Conservation (phyloP, 352 stramenopile species). For the Pythium phragmitis region DNA sequence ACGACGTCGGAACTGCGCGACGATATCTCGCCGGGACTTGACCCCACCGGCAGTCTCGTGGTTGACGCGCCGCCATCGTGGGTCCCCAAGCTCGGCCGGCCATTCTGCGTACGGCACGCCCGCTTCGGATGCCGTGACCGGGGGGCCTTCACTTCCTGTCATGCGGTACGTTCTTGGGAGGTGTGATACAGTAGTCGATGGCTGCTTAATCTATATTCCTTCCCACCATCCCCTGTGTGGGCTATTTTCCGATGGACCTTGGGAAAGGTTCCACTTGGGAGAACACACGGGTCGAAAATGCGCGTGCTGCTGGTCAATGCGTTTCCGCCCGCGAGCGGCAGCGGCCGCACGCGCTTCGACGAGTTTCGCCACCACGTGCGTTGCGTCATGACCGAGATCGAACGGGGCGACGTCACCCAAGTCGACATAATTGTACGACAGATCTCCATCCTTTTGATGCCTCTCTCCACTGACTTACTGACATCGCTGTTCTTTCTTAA, state of each 20-base stretch:
- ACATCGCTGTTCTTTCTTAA: not conserved
- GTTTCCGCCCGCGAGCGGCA: constrained; percentile 44
- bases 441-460: not conserved
- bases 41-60: not conserved
- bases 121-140: constrained; percentile 13
- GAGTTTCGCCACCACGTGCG: constrained; percentile 54
- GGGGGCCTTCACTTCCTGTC: constrained; percentile 11
- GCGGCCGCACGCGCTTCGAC: constrained; percentile 42
- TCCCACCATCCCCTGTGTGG: not conserved
- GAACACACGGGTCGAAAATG: constrained; percentile 32
- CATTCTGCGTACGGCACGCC: constrained; percentile 55
- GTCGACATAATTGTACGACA: constrained; percentile 58
- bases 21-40: constrained; percentile 37
- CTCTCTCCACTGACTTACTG: not conserved
- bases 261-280: too few relatives aligned
- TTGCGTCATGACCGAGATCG: constrained; percentile 48
- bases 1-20: constrained; percentile 38
- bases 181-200: too few relatives aligned
- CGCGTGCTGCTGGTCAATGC: constrained; percentile 72
- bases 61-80: constrained; percentile 30
- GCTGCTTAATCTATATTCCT: not conserved
- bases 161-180: not conserved
- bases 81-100: constrained; percentile 52
- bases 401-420: constrained; percentile 59
- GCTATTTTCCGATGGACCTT: constrained; percentile 26